These are phyloP conservation scores for Saturnispora halmiae DNA, from an alignment of 805 yeast species.

Conservation along the genomic window DNA sequence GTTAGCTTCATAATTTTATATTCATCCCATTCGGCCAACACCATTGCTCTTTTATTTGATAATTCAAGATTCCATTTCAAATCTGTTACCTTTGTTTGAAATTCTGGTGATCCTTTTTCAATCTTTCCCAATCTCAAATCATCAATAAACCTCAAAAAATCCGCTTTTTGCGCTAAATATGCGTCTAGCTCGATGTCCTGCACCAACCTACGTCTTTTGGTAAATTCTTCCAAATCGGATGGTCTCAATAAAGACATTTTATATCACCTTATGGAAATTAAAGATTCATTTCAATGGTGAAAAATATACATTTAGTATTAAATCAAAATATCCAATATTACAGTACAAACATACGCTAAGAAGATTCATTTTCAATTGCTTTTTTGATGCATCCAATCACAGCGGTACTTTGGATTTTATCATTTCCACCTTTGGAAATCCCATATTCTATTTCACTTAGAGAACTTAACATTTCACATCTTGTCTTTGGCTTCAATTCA, in stretches of 20 bases:
- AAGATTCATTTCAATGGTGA: not conserved
- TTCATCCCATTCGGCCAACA: constrained; percentile 10
- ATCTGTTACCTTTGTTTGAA: constrained; percentile 15
- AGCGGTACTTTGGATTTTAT: constrained; percentile 82
- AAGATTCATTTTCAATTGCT: constrained; percentile 43
- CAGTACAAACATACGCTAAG: not conserved
- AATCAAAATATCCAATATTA: too few species aligned
- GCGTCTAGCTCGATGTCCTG: constrained; percentile 25
- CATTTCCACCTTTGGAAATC: constrained; percentile 86
- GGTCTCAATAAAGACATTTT: constrained; percentile 5
- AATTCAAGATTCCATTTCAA: not conserved
- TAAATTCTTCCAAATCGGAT: constrained; percentile 17
- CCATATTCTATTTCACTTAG: constrained; percentile 87
- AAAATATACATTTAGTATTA: not conserved
- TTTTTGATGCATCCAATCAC: constrained; percentile 76
- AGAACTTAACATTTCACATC: constrained; percentile 58
- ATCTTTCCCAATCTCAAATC: constrained; percentile 15
- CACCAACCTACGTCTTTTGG: constrained; percentile 24
- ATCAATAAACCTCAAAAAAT: constrained; percentile 14
- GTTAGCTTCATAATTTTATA: constrained; percentile 16
- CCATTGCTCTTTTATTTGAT: not conserved
- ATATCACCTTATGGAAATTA: not conserved
- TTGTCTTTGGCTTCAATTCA: constrained; percentile 53
- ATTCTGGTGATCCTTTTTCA: constrained; percentile 13
- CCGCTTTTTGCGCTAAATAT: constrained; percentile 19